phyloP scores from a whole-genome alignment of 2,329 filamentous ascomycete genomes.

The Bipolaris sorokiniana region DNA sequence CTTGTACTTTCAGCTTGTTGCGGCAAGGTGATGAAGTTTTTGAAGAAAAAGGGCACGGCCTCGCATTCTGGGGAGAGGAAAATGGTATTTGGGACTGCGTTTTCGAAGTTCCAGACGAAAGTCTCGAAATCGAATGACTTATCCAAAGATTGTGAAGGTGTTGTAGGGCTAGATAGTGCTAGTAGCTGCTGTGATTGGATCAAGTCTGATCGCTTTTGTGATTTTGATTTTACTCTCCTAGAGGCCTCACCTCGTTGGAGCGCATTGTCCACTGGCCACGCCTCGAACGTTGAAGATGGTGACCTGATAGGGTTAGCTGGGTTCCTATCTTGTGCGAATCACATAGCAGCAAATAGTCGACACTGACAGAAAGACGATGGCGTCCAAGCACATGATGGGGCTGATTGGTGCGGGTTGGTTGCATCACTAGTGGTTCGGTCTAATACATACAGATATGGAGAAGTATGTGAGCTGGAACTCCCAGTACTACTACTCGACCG shows the following conservation, averaged over 20 bases:
- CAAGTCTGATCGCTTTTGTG: constrained; percentile 18
- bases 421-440: neutral
- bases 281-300: constrained; percentile 27
- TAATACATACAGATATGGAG: constrained; percentile 39
- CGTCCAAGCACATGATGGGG: neutral
- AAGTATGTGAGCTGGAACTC: constrained; percentile 36
- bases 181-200: constrained; percentile 30
- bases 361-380: neutral
- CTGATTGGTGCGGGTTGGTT: neutral
- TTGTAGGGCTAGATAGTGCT: constrained; percentile 23
- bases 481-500: constrained; percentile 22
- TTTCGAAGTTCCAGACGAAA: constrained; percentile 41
- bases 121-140: constrained; percentile 33
- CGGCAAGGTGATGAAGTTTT: constrained; percentile 49
- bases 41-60: constrained; percentile 52
- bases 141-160: constrained; percentile 20
- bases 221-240: constrained; percentile 17
- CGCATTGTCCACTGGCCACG: constrained; percentile 16
- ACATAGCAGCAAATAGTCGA: constrained; percentile 2
- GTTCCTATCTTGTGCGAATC: neutral
- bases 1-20: constrained; percentile 47
- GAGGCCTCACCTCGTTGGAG: constrained; percentile 7
- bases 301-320: constrained; percentile 30
- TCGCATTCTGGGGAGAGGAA: constrained; percentile 44
- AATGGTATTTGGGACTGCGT: constrained; percentile 35